Conservation (phyloP, 2,329 filamentous ascomycete species). For the Monosporascus sp. region DNA sequence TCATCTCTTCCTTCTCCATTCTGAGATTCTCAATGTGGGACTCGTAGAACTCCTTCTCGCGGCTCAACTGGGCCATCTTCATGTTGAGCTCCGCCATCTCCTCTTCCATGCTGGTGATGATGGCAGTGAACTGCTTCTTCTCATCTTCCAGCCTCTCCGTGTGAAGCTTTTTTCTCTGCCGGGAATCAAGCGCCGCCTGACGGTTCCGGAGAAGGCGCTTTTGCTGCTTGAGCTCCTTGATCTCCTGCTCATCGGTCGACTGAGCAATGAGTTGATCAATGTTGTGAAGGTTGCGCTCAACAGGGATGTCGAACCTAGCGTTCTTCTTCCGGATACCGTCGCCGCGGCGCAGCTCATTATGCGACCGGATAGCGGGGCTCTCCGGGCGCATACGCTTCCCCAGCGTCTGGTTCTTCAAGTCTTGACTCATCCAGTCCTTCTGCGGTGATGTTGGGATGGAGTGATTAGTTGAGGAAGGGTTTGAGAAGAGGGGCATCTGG, state of each 20-base stretch:
- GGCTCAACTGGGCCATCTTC: constrained; percentile 65
- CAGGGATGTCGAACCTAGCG: constrained; percentile 92
- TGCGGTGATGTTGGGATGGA: constrained; percentile 52
- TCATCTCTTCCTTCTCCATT: constrained; percentile 87
- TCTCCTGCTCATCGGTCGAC: constrained; percentile 84
- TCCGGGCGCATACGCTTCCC: constrained; percentile 60
- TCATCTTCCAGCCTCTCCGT: constrained; percentile 95
- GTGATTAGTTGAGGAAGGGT: constrained; percentile 40
- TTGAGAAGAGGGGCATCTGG: constrained; percentile 50
- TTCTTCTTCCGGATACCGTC: constrained; percentile 99
- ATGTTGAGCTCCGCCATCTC: constrained; percentile 64
- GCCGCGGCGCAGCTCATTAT: constrained; percentile 71
- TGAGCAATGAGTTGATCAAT: constrained; percentile 90
- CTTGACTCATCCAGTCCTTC: constrained; percentile 53
- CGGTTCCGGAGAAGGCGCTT: constrained; percentile 92
- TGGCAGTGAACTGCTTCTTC: constrained; percentile 82
- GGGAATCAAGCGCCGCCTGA: constrained; percentile 93
- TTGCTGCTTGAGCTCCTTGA: constrained; percentile 98
- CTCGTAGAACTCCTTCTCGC: constrained; percentile 69
- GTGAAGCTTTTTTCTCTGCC: constrained; percentile 96
- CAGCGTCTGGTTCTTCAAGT: constrained; percentile 45
- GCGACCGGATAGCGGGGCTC: constrained; percentile 66
- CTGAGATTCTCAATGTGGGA: constrained; percentile 72
- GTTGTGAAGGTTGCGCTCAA: constrained; percentile 87
- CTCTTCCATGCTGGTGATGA: constrained; percentile 75